Evolutionary conservation across 2,329 filamentous ascomycete species (phyloP).

Genomic region (Eutypella sp.): DNA sequence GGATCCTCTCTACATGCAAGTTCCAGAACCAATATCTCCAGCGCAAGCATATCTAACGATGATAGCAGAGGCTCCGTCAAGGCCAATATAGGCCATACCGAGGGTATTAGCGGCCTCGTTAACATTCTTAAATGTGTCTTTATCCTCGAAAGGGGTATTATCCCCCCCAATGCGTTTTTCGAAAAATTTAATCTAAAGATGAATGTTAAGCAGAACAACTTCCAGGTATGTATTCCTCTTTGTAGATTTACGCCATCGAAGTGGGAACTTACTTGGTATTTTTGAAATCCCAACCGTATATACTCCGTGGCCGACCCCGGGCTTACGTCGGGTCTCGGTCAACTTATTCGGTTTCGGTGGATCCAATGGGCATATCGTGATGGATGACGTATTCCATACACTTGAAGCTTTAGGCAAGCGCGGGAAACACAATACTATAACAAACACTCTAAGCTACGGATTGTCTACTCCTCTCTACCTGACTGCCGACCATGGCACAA

Average conservation of each 20-base stretch:
- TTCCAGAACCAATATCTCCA: not conserved
- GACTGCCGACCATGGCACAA: too few relatives aligned
- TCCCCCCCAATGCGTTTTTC: slow-evolving; percentile 5
- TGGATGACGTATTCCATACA: slow-evolving; percentile 10
- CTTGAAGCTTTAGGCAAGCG: not conserved
- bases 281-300: not conserved
- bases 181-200: slow-evolving; percentile 3
- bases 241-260: not conserved
- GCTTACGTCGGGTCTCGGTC: slow-evolving; percentile 15
- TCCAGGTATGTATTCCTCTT: not conserved
- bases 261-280: not conserved
- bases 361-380: slow-evolving; percentile 28
- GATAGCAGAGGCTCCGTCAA: not conserved
- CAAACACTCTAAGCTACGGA: too few relatives aligned
- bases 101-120: not conserved
- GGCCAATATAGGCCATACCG: slow-evolving; percentile 1
- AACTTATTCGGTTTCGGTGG: slow-evolving; percentile 33
- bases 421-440: too few relatives aligned
- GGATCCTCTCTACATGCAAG: not conserved
- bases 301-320: not conserved
- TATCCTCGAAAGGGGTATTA: slow-evolving; percentile 4
- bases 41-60: not conserved
- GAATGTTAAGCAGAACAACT: not conserved
- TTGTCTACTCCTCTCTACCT: too few relatives aligned
- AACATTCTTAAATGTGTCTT: not conserved